A percentile compares a stretch with the other conserved stretches of the same genome.
Evolutionary conservation across 805 yeast genomes (phyloP).

Genomic region (Candida tallmaniae): DNA sequence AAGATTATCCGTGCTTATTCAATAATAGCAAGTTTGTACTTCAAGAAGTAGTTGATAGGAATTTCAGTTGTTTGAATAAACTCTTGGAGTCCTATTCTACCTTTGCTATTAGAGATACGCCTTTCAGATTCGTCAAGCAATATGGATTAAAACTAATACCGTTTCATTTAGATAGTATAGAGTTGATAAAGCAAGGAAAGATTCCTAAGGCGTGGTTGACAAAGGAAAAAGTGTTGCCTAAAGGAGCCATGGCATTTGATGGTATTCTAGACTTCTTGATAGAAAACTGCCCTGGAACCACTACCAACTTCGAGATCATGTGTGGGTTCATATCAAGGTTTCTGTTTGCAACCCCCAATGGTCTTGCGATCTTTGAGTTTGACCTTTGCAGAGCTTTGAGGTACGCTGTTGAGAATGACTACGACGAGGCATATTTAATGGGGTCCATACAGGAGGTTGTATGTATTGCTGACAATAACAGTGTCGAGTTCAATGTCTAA

Average conservation of each 20-base stretch:
- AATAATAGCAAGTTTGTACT: constrained; percentile 1
- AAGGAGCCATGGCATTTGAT: constrained; percentile 2
- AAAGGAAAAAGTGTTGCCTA: constrained; percentile 1
- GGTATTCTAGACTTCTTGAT: background rate
- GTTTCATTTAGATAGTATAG: background rate
- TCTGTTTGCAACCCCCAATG: constrained; percentile 3
- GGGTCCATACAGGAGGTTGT: constrained; percentile 3
- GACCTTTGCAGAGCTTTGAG: constrained; percentile 1
- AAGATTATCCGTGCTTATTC: background rate
- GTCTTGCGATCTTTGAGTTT: constrained; percentile 2
- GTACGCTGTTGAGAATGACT: background rate
- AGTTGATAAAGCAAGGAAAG: background rate
- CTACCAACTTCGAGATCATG: background rate
- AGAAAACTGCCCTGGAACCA: background rate
- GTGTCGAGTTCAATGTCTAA: background rate
- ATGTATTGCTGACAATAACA: background rate
- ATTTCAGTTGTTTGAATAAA: constrained; percentile 1
- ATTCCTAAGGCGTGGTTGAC: constrained; percentile 3
- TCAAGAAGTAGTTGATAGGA: background rate
- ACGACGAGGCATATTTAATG: constrained; percentile 3
- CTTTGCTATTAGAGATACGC: background rate
- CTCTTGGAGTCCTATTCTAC: background rate
- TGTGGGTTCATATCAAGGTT: constrained; percentile 1
- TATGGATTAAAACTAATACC: constrained; percentile 2
- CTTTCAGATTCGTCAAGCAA: constrained; percentile 1